Evolutionary conservation across 805 yeast species (phyloP).

Genomic region (Saccharomycopsis microspora): DNA sequence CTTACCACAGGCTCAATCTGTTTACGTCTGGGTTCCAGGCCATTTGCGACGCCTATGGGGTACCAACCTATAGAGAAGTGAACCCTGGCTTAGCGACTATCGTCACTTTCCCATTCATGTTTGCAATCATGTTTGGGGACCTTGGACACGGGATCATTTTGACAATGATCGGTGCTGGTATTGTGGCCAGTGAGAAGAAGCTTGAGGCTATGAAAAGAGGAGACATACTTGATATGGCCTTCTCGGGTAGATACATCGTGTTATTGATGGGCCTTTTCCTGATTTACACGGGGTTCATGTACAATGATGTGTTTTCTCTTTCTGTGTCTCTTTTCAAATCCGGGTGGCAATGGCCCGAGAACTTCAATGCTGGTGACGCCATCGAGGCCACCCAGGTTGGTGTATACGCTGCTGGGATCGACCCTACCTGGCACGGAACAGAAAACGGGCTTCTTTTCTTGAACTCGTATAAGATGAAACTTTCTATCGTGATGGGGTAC

Average conservation of each 20-base stretch:
- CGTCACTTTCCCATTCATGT: conserved; percentile 72
- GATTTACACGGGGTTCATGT: conserved; percentile 62
- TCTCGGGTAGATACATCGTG: conserved; percentile 56
- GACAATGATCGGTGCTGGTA: conserved; percentile 38
- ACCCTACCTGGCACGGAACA: conserved; percentile 73
- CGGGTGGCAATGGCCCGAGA: conserved; percentile 59
- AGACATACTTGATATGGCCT: conserved; percentile 73
- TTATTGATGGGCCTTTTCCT: conserved; percentile 63
- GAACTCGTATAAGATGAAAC: conserved; percentile 68
- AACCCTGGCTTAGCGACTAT: conserved; percentile 68
- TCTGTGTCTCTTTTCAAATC: conserved; percentile 56
- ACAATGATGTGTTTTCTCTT: conserved; percentile 63
- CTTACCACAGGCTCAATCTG: conserved; percentile 59
- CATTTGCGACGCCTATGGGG: conserved; percentile 69
- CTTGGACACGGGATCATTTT: conserved; percentile 66
- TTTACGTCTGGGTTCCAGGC: conserved; percentile 59
- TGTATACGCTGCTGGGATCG: conserved; percentile 53
- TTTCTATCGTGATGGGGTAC: conserved; percentile 67
- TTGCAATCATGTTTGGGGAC: conserved; percentile 79
- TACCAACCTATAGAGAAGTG: conserved; percentile 64
- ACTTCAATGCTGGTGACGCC: conserved; percentile 37
- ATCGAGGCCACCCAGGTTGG: conserved; percentile 38
- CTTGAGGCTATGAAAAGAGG: conserved; percentile 49
- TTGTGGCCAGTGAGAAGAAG: conserved; percentile 44
- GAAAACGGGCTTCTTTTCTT: conserved; percentile 60